These are phyloP conservation scores for Chlorella sp. DNA, from an alignment of 139 green algal species.

Conservation along the genomic window DNA sequence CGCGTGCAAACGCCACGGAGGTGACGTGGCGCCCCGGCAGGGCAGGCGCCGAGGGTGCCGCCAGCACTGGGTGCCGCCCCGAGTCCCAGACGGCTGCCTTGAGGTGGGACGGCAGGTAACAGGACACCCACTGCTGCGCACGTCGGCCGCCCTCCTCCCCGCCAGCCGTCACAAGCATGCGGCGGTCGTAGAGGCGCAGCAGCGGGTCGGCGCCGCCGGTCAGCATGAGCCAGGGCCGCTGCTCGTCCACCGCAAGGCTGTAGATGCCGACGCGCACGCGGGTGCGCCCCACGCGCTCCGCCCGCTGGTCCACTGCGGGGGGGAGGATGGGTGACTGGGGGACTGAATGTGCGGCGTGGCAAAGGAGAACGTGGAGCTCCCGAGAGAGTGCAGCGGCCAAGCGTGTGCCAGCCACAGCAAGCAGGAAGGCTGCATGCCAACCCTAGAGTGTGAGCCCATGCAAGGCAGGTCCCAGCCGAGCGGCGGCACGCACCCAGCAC, in stretches of 20 bases:
- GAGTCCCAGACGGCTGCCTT: constrained; percentile 20
- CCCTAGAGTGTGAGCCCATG: too few species aligned
- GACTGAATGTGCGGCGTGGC: neutral
- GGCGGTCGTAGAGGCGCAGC: constrained; percentile 48
- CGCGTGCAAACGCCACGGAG: constrained; percentile 23
- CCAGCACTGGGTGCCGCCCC: neutral
- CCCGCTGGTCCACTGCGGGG: constrained; percentile 45
- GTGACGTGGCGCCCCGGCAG: constrained; percentile 8
- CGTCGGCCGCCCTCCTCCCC: neutral
- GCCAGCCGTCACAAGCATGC: constrained; percentile 28
- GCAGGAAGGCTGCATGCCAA: too few species aligned
- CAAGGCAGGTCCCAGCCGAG: too few species aligned
- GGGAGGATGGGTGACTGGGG: neutral
- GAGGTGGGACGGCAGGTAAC: constrained; percentile 38
- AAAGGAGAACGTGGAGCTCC: neutral
- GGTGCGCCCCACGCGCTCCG: constrained; percentile 17
- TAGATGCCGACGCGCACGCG: constrained; percentile 31
- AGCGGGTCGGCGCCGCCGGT: constrained; percentile 39
- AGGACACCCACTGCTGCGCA: constrained; percentile 33
- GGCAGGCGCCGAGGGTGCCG: neutral
- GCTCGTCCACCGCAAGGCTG: constrained; percentile 48
- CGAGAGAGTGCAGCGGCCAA: neutral
- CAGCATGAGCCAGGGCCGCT: constrained; percentile 48
- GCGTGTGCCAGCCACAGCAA: neutral
- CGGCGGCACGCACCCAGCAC: constrained; percentile 9